Evolutionary conservation across 345 rosid species (phyloP).

Genomic region (Populus pruinosa): DNA sequence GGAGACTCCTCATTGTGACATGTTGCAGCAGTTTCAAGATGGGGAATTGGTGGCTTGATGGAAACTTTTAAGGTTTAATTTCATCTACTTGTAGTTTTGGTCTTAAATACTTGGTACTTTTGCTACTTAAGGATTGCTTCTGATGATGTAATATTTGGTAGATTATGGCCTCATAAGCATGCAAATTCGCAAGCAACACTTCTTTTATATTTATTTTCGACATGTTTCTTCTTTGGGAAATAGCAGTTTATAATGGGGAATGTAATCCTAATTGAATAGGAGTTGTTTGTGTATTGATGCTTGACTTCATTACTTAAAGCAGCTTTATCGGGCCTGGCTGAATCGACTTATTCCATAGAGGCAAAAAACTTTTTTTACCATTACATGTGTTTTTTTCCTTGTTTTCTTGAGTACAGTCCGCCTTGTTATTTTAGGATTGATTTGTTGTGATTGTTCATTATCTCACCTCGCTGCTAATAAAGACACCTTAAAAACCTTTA

Average conservation of each 20-base stretch:
- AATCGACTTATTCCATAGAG: neutral
- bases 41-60: slow-evolving; percentile 37
- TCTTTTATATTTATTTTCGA: neutral
- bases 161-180: neutral
- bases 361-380: neutral
- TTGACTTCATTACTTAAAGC: neutral
- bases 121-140: neutral
- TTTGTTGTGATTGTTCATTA: neutral
- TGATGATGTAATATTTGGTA: neutral
- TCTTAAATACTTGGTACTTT: neutral
- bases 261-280: neutral
- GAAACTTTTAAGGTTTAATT: slow-evolving; percentile 32
- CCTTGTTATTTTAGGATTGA: neutral
- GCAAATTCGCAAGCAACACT: neutral
- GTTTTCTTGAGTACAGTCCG: neutral
- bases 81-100: neutral
- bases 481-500: too few relatives aligned
- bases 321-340: neutral
- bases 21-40: slow-evolving; percentile 53
- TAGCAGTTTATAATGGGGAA: neutral
- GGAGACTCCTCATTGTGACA: slow-evolving; percentile 81
- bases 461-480: neutral
- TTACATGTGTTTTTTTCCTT: neutral
- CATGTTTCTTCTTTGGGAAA: neutral
- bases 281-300: neutral